Conservation (phyloP, 208 protist species). For the Zelonia costaricensis region DNA sequence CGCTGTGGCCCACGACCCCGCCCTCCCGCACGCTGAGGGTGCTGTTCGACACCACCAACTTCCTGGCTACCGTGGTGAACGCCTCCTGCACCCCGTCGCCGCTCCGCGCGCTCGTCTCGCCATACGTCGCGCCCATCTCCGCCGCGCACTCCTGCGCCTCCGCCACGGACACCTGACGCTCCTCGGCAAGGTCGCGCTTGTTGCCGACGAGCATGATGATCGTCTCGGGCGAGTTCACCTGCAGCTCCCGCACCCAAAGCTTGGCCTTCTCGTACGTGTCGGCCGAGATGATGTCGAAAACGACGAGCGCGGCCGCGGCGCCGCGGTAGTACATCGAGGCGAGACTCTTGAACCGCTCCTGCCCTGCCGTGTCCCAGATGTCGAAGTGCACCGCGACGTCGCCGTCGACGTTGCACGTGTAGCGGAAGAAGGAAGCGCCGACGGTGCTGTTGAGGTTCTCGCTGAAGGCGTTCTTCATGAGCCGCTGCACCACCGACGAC, state of each 20-base stretch:
- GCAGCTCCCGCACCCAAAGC: conserved; percentile 96
- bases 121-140: conserved; percentile 54
- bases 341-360: conserved; percentile 89
- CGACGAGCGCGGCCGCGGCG: conserved; percentile 91
- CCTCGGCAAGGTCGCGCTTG: conserved; percentile 92
- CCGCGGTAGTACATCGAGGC: conserved; percentile 94
- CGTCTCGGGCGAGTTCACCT: conserved; percentile 89
- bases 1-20: conserved; percentile 48
- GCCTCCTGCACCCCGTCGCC: conserved; percentile 68
- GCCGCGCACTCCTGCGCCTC: conserved; percentile 57
- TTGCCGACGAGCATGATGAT: conserved; percentile 94
- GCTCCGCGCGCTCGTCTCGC: conserved; percentile 76
- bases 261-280: conserved; percentile 95
- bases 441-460: conserved; percentile 77
- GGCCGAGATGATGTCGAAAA: conserved; percentile 96
- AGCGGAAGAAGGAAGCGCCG: conserved; percentile 85
- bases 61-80: conserved; percentile 58
- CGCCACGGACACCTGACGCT: conserved; percentile 47
- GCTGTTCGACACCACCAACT: conserved; percentile 60
- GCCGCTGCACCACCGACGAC: conserved; percentile 83
- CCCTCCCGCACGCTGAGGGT: conserved; percentile 66
- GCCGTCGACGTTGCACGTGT: conserved; percentile 62
- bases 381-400: conserved; percentile 69
- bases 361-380: conserved; percentile 92
- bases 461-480: conserved; percentile 79